Conservation (phyloP, 805 yeast genomes). For the Wickerhamiella sergipiensis region DNA sequence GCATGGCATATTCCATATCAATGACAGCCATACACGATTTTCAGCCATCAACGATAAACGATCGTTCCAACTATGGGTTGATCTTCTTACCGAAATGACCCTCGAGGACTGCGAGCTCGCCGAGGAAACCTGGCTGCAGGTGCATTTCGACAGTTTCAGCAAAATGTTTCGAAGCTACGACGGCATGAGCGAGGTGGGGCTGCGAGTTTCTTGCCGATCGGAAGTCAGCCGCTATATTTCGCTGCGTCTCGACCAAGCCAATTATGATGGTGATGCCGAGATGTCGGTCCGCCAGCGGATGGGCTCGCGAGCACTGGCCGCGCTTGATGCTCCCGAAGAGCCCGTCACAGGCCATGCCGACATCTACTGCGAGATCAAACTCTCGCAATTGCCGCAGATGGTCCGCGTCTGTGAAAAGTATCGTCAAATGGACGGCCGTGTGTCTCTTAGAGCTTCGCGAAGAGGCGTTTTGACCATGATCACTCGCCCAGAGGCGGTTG, state of each 20-base stretch:
- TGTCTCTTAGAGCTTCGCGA: slow-evolving; percentile 14
- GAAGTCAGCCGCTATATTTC: slow-evolving; percentile 39
- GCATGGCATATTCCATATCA: slow-evolving; percentile 5
- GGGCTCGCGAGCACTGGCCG: slow-evolving; percentile 50
- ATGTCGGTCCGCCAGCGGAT: slow-evolving; percentile 29
- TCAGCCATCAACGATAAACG: slow-evolving; percentile 4
- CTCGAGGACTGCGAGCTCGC: background rate
- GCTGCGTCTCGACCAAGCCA: slow-evolving; percentile 42
- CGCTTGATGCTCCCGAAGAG: slow-evolving; percentile 38
- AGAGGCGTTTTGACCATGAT: slow-evolving; percentile 17
- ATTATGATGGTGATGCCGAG: slow-evolving; percentile 31
- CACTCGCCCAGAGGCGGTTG: slow-evolving; percentile 16
- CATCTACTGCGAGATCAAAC: slow-evolving; percentile 32
- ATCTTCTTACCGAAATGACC: slow-evolving; percentile 6
- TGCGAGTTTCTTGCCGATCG: slow-evolving; percentile 18
- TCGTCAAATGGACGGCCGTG: slow-evolving; percentile 15
- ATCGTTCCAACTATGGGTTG: slow-evolving; percentile 15
- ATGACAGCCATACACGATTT: slow-evolving; percentile 6
- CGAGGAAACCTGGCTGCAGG: background rate
- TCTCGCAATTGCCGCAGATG: slow-evolving; percentile 24
- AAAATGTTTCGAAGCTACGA: slow-evolving; percentile 27
- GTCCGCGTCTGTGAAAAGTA: slow-evolving; percentile 23
- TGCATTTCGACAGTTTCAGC: slow-evolving; percentile 28
- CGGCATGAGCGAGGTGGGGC: slow-evolving; percentile 16
- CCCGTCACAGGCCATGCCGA: slow-evolving; percentile 38